Base-by-base conservation (phyloP, 352 stramenopile species). In the Elongisporangium undulatum region DNA sequence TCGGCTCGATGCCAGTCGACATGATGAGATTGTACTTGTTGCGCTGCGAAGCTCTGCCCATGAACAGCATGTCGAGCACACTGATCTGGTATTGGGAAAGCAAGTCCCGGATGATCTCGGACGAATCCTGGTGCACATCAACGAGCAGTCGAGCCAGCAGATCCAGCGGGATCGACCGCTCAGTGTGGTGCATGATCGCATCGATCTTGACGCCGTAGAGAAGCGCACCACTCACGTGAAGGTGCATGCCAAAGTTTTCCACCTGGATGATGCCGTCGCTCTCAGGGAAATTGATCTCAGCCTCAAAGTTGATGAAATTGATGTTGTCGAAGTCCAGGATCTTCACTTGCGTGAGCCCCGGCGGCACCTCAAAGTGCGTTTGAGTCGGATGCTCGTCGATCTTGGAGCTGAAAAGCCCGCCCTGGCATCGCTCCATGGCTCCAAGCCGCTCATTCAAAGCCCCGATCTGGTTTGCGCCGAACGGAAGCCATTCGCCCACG, bases 21-120 rank as follows among this genome's bases (percentile, higher is more conserved):
- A 99, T 98, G 53, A 99, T 97, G 20, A 99, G 69, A 62, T 99
- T 99, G 68, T 98, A 97, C 64, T 99, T 99, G 81, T 98, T 98
- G 3, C 96, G 77, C 56, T 98, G 94, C 3, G 82, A 72, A 4
- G 89, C 82, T 69, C 98, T 93, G 49, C 91, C 95, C 66, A 98
- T 90, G 69, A 99, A 99, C 23, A 99, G 85, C 63, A 99, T 87
- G 52, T 98, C 85, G 15, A 99, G 72, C 21, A 99, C 79, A 45
- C 97, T 96, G 29, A 96, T 74, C 71, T 99, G 97, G 71, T 99
- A 97, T 38, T 94, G 76, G 10, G 95, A 98, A 12, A 99, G 88
- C 45, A 99, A 71, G 19, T 93, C 92, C 34, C 98, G 86, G 10
- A 99, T 93, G 64, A 99, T 99, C 29, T 83, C 82, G 2, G 92